Base-by-base conservation (phyloP, 2,329 filamentous ascomycete species). In the Phyllosticta ampelicida region DNA sequence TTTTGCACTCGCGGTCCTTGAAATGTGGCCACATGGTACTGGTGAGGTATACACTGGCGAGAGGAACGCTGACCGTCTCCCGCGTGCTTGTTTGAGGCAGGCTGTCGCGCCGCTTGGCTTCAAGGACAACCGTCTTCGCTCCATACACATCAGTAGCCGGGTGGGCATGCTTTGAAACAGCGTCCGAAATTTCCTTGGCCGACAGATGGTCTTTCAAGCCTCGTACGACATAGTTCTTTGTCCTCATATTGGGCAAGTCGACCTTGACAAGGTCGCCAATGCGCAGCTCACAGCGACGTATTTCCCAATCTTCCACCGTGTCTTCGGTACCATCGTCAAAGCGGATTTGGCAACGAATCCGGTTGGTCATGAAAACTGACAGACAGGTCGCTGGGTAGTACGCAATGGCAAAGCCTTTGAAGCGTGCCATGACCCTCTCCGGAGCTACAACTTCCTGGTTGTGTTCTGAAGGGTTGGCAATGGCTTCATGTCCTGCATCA, bases 361-460 rank as follows among this genome's bases (percentile, higher is more conserved):
- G 64, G 10, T 70, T 67, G 2, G 68, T 65, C 51, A 72, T 67
- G 19, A 76, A 70, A 16, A 69, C 70, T 2, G 77, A 78, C 30
- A 83, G 67, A 63, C 78, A 85, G n/a, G 77, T 81, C 9, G 80
- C 83, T 53, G 83, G 81, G 65, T 82, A 84, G 65, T 79, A 85
- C n/a, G 71, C 74, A 56, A 76, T 75, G 53, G 73, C 77, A n/a
- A 73, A 73, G 19, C 78, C 77, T 62, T 77, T 81, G 76, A 82
- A 86, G 26, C 75, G 73, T 8, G 82, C 81, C 61, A 85, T 75
- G 0, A 85, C 76, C 61, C 83, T 76, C 56, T 80, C 78, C 5
- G 77, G 76, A 11, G 74, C 71, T 21, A 76, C 63, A 9, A 72
- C 44, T 23, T 67, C 63, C 11, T 60, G 62, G 3, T 62, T 9